Evolutionary conservation across 352 stramenopile genomes (phyloP).

Genomic region (Hyphochytrium catenoides): DNA sequence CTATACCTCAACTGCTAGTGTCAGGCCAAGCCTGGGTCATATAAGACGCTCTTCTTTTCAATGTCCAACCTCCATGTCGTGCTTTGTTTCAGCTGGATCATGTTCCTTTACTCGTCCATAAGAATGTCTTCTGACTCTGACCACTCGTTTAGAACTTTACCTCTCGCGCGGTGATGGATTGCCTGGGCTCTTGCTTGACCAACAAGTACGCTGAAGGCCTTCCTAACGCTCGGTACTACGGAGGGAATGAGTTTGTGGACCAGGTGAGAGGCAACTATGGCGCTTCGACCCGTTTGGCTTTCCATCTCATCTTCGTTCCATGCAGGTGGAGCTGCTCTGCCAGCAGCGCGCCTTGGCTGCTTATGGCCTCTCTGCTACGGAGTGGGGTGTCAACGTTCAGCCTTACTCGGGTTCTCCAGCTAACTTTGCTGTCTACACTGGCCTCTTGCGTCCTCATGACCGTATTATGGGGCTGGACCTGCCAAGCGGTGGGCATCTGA

Average conservation of each 20-base stretch:
- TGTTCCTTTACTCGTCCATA: too few species aligned
- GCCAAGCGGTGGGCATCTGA: slow-evolving; percentile 92
- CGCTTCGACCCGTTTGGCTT: too few species aligned
- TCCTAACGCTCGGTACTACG: slow-evolving; percentile 88
- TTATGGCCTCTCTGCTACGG: slow-evolving; percentile 66
- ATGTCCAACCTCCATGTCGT: too few species aligned
- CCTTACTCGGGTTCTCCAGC: slow-evolving; percentile 88
- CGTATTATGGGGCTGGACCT: slow-evolving; percentile 99
- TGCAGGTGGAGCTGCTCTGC: slow-evolving; percentile 68
- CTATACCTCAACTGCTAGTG: too few species aligned
- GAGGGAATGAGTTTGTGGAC: slow-evolving; percentile 94
- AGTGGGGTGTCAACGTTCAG: slow-evolving; percentile 98
- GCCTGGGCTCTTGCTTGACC: slow-evolving; percentile 89
- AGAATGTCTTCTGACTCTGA: background rate
- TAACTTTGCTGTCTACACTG: slow-evolving; percentile 99
- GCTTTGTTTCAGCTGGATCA: too few species aligned
- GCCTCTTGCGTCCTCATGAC: slow-evolving; percentile 85
- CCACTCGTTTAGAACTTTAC: slow-evolving; percentile 76
- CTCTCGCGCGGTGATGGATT: slow-evolving; percentile 93
- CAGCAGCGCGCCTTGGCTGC: slow-evolving; percentile 76
- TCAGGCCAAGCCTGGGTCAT: too few species aligned
- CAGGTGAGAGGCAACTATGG: too few species aligned
- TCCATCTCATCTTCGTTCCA: too few species aligned
- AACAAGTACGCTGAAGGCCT: slow-evolving; percentile 99
- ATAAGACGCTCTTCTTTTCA: too few species aligned